Percentiles rank a stretch among this genome's conserved stretches.
Evolutionary conservation across 257 asterid genomes (phyloP).

Genomic region (Handroanthus guayacan): DNA sequence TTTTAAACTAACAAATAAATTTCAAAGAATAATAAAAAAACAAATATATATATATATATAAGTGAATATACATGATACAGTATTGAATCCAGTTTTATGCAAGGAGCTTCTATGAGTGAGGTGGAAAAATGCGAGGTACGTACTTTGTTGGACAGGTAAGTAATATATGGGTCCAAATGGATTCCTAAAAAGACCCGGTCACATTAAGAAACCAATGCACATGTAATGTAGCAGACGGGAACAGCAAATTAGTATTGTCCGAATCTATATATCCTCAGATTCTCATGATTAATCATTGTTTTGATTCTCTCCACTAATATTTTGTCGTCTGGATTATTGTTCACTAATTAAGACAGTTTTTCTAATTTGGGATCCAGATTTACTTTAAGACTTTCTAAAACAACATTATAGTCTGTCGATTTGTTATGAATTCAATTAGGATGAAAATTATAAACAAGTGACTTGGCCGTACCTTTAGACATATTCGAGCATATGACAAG

Average conservation of each 20-base stretch:
- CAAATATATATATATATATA: too few species aligned
- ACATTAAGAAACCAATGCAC: constrained; percentile 36
- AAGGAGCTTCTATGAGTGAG: too few species aligned
- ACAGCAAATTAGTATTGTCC: not conserved
- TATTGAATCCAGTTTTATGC: too few species aligned
- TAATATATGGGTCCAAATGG: constrained; percentile 25
- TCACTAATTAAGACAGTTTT: not conserved
- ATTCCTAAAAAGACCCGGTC: constrained; percentile 5
- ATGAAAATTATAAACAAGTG: not conserved
- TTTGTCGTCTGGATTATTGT: not conserved
- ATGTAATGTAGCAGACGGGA: not conserved
- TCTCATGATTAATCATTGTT: not conserved
- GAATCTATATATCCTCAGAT: not conserved
- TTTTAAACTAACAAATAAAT: too few species aligned
- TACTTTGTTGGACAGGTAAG: not conserved
- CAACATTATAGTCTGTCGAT: too few species aligned
- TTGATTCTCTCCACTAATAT: not conserved
- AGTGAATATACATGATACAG: too few species aligned
- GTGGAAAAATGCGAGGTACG: not conserved
- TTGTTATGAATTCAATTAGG: too few species aligned
- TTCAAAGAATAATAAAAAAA: too few species aligned
- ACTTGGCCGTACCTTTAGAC: not conserved
- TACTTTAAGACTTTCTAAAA: too few species aligned
- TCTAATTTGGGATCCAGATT: not conserved
- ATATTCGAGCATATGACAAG: not conserved